Base-by-base conservation (phyloP, 331 rosid species). In the Ulmus americana region DNA sequence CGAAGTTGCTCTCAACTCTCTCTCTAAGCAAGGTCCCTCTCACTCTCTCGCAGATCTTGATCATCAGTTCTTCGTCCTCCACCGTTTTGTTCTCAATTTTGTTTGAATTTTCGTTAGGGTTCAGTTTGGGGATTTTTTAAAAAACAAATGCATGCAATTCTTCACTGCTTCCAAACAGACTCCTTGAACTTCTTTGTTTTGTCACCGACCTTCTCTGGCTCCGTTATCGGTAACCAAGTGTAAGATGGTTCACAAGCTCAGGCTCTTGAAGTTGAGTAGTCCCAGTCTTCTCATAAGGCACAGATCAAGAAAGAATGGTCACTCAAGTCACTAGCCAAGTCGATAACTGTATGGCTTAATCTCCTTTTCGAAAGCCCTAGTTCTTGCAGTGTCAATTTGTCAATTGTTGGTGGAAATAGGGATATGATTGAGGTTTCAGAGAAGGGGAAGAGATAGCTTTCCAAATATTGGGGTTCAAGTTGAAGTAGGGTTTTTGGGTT, bases 331-430 rank as follows among this genome's bases (percentile, higher is more conserved):
- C 76, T 91, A 4, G 84, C 95, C 28, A 86, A 91, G 70, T 88
- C 97, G 1, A 71, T 92, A 65, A 78, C 87, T 8, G 88, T 92
- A 38, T 92, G 97, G 97, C 95, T 92, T 35, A 92, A 92, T 70
- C 88, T 92, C 75, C 73, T 91, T 67, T 84, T 91, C 56, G 79
- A 88, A 55, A 84, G 78, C 20, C 97, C 97, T 1, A 67, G 73
- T 8, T 81, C 81, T 0, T 91, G 97, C 64, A 94, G 95, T 49
- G 88, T 96, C 61, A 70, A 77, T 39, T 39, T 76, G 45, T 68
- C 88, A 0, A 12, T 73, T 8, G 75, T 50, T 10, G 71, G 70
- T 5, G 63, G 70, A 8, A 61, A 79, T 42, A 80, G 40, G 8
- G 40, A 41, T 14, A 11, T 53, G 7, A 16, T 65, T 6, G 60